Conservation (phyloP, 768 basidiomycete genomes). For the Termitomyces sp. region DNA sequence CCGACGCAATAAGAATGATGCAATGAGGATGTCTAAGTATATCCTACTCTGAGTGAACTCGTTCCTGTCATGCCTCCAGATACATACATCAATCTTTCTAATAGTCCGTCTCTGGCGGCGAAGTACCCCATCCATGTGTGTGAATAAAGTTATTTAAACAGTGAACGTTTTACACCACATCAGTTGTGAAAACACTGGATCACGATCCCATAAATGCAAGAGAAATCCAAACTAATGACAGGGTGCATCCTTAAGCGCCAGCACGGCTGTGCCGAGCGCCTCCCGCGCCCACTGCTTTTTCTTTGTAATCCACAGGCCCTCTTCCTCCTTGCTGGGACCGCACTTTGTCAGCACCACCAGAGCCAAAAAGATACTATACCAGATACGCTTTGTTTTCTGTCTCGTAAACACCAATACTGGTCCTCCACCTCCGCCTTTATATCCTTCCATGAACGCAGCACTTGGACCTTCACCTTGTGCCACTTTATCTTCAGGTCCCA, state of each 20-base stretch:
- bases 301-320: slow-evolving; percentile 13
- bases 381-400: slow-evolving; percentile 70
- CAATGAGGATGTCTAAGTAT: no score
- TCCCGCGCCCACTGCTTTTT: slow-evolving; percentile 36
- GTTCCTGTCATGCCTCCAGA: background rate
- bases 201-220: background rate
- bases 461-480: slow-evolving; percentile 31
- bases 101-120: background rate
- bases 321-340: slow-evolving; percentile 11
- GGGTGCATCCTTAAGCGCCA: slow-evolving; percentile 43
- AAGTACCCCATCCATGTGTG: background rate
- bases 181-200: background rate
- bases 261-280: slow-evolving; percentile 31
- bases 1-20: background rate
- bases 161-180: background rate
- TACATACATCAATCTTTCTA: background rate
- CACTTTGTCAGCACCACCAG: slow-evolving; percentile 43
- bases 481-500: slow-evolving; percentile 17
- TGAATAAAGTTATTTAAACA: background rate
- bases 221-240: slow-evolving; percentile 19
- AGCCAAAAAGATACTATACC: slow-evolving; percentile 70
- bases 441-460: slow-evolving; percentile 54
- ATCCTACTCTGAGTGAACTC: no score
- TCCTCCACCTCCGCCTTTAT: slow-evolving; percentile 42
- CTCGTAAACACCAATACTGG: slow-evolving; percentile 50